phyloP scores from a whole-genome alignment of 441 rosid genomes.

The Syzygium syzygioides region DNA sequence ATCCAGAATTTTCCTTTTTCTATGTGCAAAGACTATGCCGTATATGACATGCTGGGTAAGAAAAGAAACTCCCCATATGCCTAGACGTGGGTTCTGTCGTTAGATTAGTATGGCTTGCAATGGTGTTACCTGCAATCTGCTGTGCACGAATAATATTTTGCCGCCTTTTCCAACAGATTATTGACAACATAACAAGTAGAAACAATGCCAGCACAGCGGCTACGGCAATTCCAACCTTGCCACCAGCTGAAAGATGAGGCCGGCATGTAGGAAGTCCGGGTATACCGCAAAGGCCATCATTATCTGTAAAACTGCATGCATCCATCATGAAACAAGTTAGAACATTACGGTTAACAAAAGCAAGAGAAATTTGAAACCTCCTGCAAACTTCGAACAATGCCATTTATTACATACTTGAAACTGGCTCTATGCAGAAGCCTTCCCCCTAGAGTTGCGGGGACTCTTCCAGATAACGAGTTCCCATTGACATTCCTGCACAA shows the following conservation, averaged over 20 bases:
- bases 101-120: neutral
- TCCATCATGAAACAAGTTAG: neutral
- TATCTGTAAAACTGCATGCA: slow-evolving; percentile 81
- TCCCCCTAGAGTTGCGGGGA: slow-evolving; percentile 87
- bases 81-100: neutral
- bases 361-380: neutral
- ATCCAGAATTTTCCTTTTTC: neutral
- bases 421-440: slow-evolving; percentile 89
- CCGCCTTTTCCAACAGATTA: slow-evolving; percentile 85
- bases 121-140: slow-evolving; percentile 67
- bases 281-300: slow-evolving; percentile 91
- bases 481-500: slow-evolving; percentile 81
- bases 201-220: slow-evolving; percentile 46
- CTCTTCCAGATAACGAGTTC: slow-evolving; percentile 76
- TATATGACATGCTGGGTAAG: neutral
- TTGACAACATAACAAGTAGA: slow-evolving; percentile 45
- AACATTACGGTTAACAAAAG: neutral
- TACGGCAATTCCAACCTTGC: slow-evolving; percentile 69
- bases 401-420: slow-evolving; percentile 65
- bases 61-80: neutral
- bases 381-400: neutral
- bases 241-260: slow-evolving; percentile 68
- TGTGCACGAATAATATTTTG: slow-evolving; percentile 83
- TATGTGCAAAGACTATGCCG: neutral
- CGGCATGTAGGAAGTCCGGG: slow-evolving; percentile 86